These are phyloP conservation scores for Aspergillus tubingensis DNA, from an alignment of 2,329 filamentous ascomycete species.

Conservation along the genomic window DNA sequence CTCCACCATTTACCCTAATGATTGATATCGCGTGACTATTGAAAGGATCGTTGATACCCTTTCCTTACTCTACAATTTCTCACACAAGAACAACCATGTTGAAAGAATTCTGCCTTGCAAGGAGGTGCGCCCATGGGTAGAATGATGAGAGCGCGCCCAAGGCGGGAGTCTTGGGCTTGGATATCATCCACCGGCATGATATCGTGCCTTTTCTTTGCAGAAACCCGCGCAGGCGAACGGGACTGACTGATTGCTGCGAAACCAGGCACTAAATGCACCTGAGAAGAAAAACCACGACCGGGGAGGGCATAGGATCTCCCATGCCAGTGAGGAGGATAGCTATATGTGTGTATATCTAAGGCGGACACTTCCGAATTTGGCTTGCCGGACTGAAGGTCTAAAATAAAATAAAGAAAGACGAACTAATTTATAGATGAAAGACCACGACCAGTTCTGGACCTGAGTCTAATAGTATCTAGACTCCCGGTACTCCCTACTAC, in stretches of 20 bases:
- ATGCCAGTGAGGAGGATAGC: background rate
- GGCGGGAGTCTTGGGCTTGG: background rate
- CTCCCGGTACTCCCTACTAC: background rate
- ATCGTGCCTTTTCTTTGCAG: conserved; percentile 2
- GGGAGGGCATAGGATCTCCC: background rate
- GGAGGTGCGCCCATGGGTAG: background rate
- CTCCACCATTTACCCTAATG: conserved; percentile 11
- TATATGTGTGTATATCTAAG: conserved; percentile 1
- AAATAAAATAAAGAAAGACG: background rate
- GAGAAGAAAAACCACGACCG: conserved; percentile 3
- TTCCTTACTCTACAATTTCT: conserved; percentile 1
- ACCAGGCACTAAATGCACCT: background rate
- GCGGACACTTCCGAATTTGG: background rate
- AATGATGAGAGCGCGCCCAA: conserved; percentile 3
- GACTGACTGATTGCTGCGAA: background rate
- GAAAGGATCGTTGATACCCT: conserved; percentile 3
- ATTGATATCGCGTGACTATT: conserved; percentile 18
- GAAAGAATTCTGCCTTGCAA: background rate
- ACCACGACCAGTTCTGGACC: background rate
- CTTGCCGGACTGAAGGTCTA: background rate
- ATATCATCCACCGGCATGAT: conserved; percentile 1
- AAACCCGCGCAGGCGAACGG: conserved; percentile 10
- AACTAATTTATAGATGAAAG: background rate
- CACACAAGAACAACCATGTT: conserved; percentile 1
- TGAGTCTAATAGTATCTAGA: background rate